phyloP scores from a whole-genome alignment of 179 eudicot genomes.

The Pouteria campechiana region DNA sequence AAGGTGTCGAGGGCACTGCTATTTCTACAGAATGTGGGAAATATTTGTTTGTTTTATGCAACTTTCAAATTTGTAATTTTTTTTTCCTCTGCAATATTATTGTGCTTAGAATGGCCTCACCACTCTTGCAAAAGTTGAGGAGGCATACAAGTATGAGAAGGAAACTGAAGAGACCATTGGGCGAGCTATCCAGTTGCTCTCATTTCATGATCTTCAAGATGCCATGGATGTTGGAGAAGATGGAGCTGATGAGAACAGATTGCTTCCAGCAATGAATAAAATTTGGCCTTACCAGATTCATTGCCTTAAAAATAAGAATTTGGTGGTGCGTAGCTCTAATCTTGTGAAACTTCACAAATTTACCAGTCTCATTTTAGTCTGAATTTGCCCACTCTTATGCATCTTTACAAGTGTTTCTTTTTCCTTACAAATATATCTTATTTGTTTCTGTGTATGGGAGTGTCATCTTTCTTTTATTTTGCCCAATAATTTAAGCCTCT shows the following conservation, averaged over 20 bases:
- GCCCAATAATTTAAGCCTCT: too few relatives aligned
- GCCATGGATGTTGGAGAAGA: conserved; percentile 54
- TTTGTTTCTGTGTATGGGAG: too few relatives aligned
- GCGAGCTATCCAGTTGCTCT: conserved; percentile 38
- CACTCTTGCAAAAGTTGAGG: conserved; percentile 70
- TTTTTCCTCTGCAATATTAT: too few relatives aligned
- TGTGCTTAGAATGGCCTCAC: conserved; percentile 63
- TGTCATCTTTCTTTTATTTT: too few relatives aligned
- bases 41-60: not conserved
- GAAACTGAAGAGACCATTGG: conserved; percentile 50
- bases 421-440: too few relatives aligned
- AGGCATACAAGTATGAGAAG: conserved; percentile 60
- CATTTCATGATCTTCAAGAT: conserved; percentile 49
- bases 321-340: conserved; percentile 75
- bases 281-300: conserved; percentile 87
- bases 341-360: too few relatives aligned
- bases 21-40: too few relatives aligned
- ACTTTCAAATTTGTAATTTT: not conserved
- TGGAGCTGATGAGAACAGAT: conserved; percentile 62
- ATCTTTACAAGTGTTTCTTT: too few relatives aligned
- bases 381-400: too few relatives aligned
- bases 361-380: too few relatives aligned
- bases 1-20: too few relatives aligned
- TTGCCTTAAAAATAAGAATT: conserved; percentile 56
- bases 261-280: conserved; percentile 89